Evolutionary conservation across 208 protist species (phyloP), one percentile per base, ranked within the genome.

Genomic region (Leishmania guyanensis): DNA sequence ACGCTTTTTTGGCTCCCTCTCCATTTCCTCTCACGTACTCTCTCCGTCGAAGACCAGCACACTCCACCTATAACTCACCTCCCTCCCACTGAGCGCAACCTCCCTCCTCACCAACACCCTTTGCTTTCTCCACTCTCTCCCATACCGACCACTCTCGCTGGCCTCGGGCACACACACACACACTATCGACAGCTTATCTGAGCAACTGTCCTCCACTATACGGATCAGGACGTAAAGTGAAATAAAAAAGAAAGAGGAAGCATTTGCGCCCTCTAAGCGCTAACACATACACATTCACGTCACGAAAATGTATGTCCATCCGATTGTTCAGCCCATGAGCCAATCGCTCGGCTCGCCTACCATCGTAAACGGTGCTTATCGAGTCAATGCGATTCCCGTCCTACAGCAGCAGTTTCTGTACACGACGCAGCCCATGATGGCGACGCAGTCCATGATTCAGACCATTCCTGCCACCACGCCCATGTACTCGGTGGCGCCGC

Each of bases 391-490:
- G 14, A 77, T 79, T 36, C 66, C 73, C 46, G 50, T 84, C 51
- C 58, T 80, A 76, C 81, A 77, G 68, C 81, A 79, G 76, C 75
- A 62, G 65, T 22, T 80, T 48, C 60, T 84, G 43, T 79, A 84
- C 60, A 71, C 81, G n/a, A 43, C 81, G 36, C 76, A 80, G 56
- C 77, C 77, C 48, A 50, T 84, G 16, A 64, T 80, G 75, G 50
- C 75, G 43, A 50, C 65, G 64, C 77, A 75, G 75, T 70, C 68
- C 5, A 69, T 64, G 39, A 14, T 53, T 48, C 29, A 78, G 26
- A 5, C 75, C 16, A 64, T 79, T 54, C 78, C 80, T 8, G 43
- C 75, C 16, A 22, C 53, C 3, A 43, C 75, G 10, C 80, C 74
- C 0, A 79, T 79, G 74, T 84, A 85, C 22, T 26, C 50, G 39